A percentile compares a stretch with the other conserved stretches of the same genome.
Conservation (phyloP, 2,329 filamentous ascomycete species). For the Dothistroma septosporum region DNA sequence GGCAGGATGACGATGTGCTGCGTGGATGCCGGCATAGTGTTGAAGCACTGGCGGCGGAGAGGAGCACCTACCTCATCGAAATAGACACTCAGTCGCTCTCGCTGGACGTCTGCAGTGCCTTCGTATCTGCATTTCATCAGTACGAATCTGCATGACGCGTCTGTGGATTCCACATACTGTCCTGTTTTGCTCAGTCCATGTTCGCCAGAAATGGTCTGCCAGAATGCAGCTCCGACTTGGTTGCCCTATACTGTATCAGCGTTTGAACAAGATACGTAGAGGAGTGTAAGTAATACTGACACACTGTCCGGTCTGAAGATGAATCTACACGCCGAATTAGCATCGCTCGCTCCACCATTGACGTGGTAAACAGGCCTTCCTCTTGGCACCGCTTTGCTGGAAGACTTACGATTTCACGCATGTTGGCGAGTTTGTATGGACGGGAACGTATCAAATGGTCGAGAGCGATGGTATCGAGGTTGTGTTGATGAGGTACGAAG, state of each 20-base stretch:
- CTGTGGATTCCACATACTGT: conserved; percentile 61
- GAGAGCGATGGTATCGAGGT: too few species aligned
- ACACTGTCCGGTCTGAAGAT: conserved; percentile 99
- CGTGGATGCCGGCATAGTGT: conserved; percentile 9
- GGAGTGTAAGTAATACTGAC: conserved; percentile 55
- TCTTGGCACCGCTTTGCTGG: conserved; percentile 49
- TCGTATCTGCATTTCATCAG: conserved; percentile 67
- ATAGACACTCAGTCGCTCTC: conserved; percentile 99
- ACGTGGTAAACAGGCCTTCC: too few species aligned
- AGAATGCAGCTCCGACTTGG: conserved; percentile 99
- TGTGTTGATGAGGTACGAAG: too few species aligned
- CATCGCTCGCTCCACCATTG: neutral
- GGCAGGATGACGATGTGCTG: neutral
- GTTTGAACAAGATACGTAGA: conserved; percentile 12
- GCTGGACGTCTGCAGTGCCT: conserved; percentile 95
- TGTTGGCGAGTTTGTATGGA: conserved; percentile 41
- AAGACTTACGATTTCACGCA: conserved; percentile 66
- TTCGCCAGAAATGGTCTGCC: conserved; percentile 61
- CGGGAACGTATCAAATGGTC: too few species aligned
- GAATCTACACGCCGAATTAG: conserved; percentile 64
- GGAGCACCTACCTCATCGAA: conserved; percentile 75
- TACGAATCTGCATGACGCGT: conserved; percentile 2
- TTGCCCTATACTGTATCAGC: conserved; percentile 72
- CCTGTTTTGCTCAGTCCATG: conserved; percentile 97
- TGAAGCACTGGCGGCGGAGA: neutral